Percentiles rank a stretch among this genome's conserved stretches.
These are phyloP conservation scores for Xylariaceae sp. DNA, from an alignment of 2,329 filamentous ascomycete species.

Conservation along the genomic window DNA sequence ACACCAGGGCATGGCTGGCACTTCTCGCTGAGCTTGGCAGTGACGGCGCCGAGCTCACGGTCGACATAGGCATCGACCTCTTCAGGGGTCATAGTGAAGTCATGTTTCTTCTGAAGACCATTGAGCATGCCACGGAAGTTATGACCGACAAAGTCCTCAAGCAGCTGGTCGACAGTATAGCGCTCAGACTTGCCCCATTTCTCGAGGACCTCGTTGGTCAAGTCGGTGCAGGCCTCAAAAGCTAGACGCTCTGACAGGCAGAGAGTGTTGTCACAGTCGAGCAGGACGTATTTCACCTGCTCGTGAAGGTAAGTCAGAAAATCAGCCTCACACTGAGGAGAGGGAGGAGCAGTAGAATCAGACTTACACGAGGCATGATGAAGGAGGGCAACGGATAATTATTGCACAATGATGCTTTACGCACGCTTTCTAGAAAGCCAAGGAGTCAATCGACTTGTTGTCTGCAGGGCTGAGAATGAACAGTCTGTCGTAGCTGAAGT, in stretches of 20 bases:
- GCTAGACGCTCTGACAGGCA: conserved; percentile 71
- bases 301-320: conserved; percentile 9
- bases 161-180: conserved; percentile 65
- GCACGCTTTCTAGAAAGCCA: conserved; percentile 1
- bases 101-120: conserved; percentile 63
- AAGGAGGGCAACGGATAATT: conserved; percentile 8
- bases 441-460: not conserved
- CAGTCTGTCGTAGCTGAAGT: no score
- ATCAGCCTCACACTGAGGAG: not conserved
- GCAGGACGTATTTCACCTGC: conserved; percentile 57
- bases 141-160: conserved; percentile 70
- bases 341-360: not conserved
- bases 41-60: conserved; percentile 66
- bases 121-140: conserved; percentile 76
- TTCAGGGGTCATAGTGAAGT: conserved; percentile 55
- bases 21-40: conserved; percentile 60
- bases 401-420: not conserved
- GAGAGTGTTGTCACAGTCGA: conserved; percentile 69
- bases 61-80: conserved; percentile 63
- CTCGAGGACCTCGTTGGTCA: conserved; percentile 69
- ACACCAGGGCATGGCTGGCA: conserved; percentile 57
- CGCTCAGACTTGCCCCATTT: conserved; percentile 55
- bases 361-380: conserved; percentile 32
- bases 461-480: not conserved
- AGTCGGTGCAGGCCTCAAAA: conserved; percentile 71